Conservation (phyloP, 2,329 filamentous ascomycete species). For the Beauveria sp. region DNA sequence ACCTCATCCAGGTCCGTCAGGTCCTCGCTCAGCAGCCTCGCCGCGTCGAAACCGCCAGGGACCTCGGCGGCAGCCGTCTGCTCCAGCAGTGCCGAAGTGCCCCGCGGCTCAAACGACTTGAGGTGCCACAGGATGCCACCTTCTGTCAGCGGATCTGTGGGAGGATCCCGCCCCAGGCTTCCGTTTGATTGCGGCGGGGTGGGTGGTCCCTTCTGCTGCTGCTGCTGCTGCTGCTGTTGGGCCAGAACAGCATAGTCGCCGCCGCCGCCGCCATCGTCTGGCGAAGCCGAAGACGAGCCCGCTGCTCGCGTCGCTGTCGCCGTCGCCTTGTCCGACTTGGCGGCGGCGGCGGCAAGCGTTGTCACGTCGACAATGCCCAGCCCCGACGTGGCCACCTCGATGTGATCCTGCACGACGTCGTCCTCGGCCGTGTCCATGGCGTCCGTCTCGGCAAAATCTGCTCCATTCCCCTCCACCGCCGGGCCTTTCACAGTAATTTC, state of each 20-base stretch:
- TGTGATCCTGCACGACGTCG: conserved; percentile 31
- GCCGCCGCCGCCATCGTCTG: conserved; percentile 34
- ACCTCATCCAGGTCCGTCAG: conserved; percentile 90
- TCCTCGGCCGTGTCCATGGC: conserved; percentile 30
- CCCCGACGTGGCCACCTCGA: conserved; percentile 38
- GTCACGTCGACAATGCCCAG: conserved; percentile 20
- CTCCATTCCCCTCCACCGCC: conserved; percentile 17
- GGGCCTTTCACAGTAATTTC: conserved; percentile 39
- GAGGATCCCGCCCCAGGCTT: conserved; percentile 41
- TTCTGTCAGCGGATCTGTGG: conserved; percentile 49
- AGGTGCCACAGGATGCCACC: conserved; percentile 89
- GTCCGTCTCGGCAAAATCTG: conserved; percentile 23
- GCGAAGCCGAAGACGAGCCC: conserved; percentile 34
- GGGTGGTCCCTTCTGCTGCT: conserved; percentile 36
- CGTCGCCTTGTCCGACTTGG: conserved; percentile 16
- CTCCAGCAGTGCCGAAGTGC: conserved; percentile 73
- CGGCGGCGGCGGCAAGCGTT: conserved; percentile 7
- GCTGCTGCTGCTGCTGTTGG: neutral
- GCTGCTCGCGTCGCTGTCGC: conserved; percentile 17
- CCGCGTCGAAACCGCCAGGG: conserved; percentile 45
- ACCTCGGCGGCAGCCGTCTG: conserved; percentile 26
- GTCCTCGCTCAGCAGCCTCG: conserved; percentile 68
- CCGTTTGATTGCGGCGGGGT: conserved; percentile 62
- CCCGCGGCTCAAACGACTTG: conserved; percentile 67
- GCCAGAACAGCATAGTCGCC: conserved; percentile 33